A percentile compares a stretch with the other conserved stretches of the same genome.
Evolutionary conservation across 805 yeast species (phyloP).

Genomic region (Metschnikowia lunata): DNA sequence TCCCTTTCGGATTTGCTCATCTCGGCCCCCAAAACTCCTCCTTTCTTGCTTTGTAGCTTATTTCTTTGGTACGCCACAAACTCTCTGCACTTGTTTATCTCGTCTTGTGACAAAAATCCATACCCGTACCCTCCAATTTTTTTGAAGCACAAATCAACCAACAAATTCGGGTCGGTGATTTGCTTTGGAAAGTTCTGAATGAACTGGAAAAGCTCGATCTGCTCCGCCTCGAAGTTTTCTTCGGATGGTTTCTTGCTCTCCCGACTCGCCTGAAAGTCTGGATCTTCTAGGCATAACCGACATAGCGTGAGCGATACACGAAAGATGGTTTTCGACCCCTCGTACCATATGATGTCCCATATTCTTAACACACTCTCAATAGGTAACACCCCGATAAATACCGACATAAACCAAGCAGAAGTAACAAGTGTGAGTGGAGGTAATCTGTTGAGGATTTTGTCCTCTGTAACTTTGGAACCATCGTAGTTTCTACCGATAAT

Average conservation of each 20-base stretch:
- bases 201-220: constrained; percentile 64
- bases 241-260: constrained; percentile 7
- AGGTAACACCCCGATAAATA: constrained; percentile 88
- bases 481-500: constrained; percentile 39
- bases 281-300: constrained; percentile 60
- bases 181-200: constrained; percentile 79
- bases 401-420: constrained; percentile 97
- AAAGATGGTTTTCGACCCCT: constrained; percentile 82
- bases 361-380: constrained; percentile 82
- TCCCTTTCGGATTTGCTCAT: constrained; percentile 39
- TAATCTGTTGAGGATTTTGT: constrained; percentile 60
- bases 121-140: constrained; percentile 60
- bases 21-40: constrained; percentile 27
- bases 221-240: constrained; percentile 33
- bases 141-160: constrained; percentile 73
- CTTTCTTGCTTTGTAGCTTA: constrained; percentile 28
- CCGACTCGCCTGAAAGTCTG: constrained; percentile 41
- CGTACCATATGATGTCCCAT: constrained; percentile 94
- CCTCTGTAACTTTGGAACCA: constrained; percentile 37
- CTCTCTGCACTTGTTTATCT: constrained; percentile 69
- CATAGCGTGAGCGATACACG: constrained; percentile 77
- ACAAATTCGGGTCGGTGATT: constrained; percentile 60
- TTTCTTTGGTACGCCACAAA: constrained; percentile 67
- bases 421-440: constrained; percentile 94
- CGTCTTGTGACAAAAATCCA: constrained; percentile 77